Percentiles rank a stretch among this genome's conserved stretches.
phyloP scores from a whole-genome alignment of 306 rosid species.

The Cyamopsis tetragonoloba region DNA sequence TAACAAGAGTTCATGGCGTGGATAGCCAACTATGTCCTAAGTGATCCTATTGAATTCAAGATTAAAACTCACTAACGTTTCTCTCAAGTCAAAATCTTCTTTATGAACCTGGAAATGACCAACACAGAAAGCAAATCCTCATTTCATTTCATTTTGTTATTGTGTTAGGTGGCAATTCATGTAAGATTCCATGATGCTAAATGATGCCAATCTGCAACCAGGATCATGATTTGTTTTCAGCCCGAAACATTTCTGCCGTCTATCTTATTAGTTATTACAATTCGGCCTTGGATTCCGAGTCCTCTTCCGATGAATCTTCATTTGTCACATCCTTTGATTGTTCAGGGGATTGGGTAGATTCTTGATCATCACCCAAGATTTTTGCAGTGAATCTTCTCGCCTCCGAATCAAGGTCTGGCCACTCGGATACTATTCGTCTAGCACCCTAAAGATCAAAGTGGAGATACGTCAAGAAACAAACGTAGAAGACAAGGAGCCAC shows the following conservation, averaged over 20 bases:
- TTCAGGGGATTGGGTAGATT: conserved; percentile 35
- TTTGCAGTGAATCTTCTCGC: conserved; percentile 80
- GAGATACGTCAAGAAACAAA: conserved; percentile 12
- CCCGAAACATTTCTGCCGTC: not conserved
- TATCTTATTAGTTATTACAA: conserved; percentile 46
- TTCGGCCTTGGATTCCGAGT: conserved; percentile 76
- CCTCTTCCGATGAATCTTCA: conserved; percentile 35
- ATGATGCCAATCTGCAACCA: conserved; percentile 6
- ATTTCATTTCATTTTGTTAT: conserved; percentile 14
- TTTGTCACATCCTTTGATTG: conserved; percentile 24
- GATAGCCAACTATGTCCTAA: not conserved
- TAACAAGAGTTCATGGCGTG: not conserved
- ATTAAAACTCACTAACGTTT: conserved; percentile 8
- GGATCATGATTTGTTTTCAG: not conserved
- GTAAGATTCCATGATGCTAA: conserved; percentile 11
- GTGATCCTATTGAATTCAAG: not conserved
- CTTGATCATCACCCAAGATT: conserved; percentile 68
- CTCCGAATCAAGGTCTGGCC: conserved; percentile 93
- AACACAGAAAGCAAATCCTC: conserved; percentile 29
- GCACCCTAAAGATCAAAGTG: conserved; percentile 62
- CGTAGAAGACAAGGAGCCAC: not conserved
- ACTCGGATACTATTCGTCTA: conserved; percentile 82
- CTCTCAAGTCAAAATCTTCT: conserved; percentile 24
- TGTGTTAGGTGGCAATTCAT: conserved; percentile 22
- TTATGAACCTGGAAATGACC: not conserved